Evolutionary conservation across 768 basidiomycete species (phyloP).

Genomic region (Pleurotus platypus): DNA sequence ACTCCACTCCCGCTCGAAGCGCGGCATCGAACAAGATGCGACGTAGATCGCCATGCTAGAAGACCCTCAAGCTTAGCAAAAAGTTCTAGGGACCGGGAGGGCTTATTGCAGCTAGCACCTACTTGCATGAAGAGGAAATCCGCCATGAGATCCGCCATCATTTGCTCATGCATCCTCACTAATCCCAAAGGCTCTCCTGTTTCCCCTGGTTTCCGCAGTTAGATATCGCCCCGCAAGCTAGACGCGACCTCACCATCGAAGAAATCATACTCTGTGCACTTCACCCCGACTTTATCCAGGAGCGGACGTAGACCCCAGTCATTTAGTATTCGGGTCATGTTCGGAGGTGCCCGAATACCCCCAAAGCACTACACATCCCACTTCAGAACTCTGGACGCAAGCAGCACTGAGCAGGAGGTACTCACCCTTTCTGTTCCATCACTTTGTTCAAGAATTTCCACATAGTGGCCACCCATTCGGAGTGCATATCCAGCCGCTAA

Average conservation of each 20-base stretch:
- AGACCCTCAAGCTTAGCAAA: background rate
- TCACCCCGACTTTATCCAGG: constrained; percentile 32
- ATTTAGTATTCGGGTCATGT: constrained; percentile 51
- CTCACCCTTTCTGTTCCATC: constrained; percentile 39
- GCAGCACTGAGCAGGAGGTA: background rate
- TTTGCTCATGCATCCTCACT: constrained; percentile 43
- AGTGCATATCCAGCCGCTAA: constrained; percentile 54
- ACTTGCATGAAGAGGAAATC: constrained; percentile 28
- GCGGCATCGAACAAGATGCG: constrained; percentile 44
- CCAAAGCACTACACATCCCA: background rate
- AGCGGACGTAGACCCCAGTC: constrained; percentile 51
- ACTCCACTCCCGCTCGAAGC: constrained; percentile 40
- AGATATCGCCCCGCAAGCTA: background rate
- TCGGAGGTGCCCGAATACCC: constrained; percentile 41
- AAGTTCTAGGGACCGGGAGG: too few species aligned
- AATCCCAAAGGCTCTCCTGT: constrained; percentile 40
- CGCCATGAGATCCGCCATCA: constrained; percentile 36
- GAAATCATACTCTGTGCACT: constrained; percentile 28
- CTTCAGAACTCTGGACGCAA: background rate
- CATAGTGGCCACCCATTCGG: constrained; percentile 54
- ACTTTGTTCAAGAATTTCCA: constrained; percentile 51
- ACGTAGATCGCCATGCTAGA: constrained; percentile 52
- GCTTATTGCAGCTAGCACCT: constrained; percentile 6
- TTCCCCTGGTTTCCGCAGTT: constrained; percentile 28
- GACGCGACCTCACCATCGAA: constrained; percentile 18